Evolutionary conservation across 2,329 filamentous ascomycete genomes (phyloP).

Genomic region (Penicillium sp.): DNA sequence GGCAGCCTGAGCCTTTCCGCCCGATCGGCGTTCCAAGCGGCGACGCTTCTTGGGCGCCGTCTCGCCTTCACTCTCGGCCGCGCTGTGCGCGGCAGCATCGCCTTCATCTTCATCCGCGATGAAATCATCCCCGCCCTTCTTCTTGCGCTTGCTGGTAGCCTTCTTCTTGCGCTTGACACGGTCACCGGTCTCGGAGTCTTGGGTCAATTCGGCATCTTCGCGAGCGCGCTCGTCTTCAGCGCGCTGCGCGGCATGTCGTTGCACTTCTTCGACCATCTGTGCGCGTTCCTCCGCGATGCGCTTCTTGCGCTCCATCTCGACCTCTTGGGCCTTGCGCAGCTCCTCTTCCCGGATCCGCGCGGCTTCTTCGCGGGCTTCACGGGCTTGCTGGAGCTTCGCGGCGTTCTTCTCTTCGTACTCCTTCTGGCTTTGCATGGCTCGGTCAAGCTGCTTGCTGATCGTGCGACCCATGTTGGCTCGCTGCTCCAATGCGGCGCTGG

Average conservation of each 20-base stretch:
- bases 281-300: conserved; percentile 85
- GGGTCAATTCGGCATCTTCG: conserved; percentile 75
- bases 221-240: conserved; percentile 67
- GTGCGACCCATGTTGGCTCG: conserved; percentile 98
- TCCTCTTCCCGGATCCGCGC: conserved; percentile 75
- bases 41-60: conserved; percentile 58
- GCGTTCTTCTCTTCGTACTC: conserved; percentile 95
- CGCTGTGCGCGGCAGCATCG: conserved; percentile 31
- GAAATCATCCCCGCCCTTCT: conserved; percentile 51
- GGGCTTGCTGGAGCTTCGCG: conserved; percentile 77
- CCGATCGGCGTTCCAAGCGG: conserved; percentile 56
- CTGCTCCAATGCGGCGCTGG: conserved; percentile 84
- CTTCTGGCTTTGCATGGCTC: conserved; percentile 77
- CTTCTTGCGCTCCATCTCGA: conserved; percentile 70
- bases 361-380: conserved; percentile 77
- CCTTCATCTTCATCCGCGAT: conserved; percentile 48
- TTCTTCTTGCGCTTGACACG: conserved; percentile 74
- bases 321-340: conserved; percentile 65
- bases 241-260: conserved; percentile 68
- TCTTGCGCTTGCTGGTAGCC: conserved; percentile 55
- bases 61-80: conserved; percentile 38
- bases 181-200: conserved; percentile 78
- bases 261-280: conserved; percentile 73
- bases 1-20: conserved; percentile 41
- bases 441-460: conserved; percentile 85